Evolutionary conservation across 2,329 filamentous ascomycete species (phyloP), one percentile per base, ranked within the genome.

Genomic region (Colletotrichum aenigma): DNA sequence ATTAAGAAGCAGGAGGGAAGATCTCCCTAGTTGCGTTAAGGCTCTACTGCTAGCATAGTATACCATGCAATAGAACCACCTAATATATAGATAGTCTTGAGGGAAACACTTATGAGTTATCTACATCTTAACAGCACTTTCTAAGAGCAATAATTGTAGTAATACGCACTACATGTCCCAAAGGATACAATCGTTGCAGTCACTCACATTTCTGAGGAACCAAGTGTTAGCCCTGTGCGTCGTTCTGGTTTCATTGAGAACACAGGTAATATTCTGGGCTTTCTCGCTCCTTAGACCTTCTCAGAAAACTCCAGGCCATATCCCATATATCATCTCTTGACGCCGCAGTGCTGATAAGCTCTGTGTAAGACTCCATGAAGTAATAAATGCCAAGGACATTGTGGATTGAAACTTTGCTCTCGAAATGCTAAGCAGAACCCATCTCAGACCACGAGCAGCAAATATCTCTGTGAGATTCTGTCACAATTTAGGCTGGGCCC

Each of bases 401-500:
- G 8, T 10, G 36, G 4, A 6, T n/a, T 4, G 36, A 6, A 43
- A 43, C 2, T n/a, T n/a, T n/a, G n/a, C n/a, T n/a, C n/a, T n/a
- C n/a, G n/a, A n/a, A n/a, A n/a, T n/a, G n/a, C n/a, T 0, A 7
- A 28, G 55, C 24, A 58, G 55, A 18, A 28, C 0, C 4, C 26
- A 58, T 58, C 0, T 24, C 10, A 28, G 55, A 28, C 18, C 55
- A 58, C 13, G 24, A 1, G 13, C 24, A 58, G 24, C 0, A 28
- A 58, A 28, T 58, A 1, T 10, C 12, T 58, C 4, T 7, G 55
- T 0, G 0, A 4, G 13, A 58, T 6, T 0, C 6, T 58, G 15
- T 3, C n/a, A n/a, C n/a, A n/a, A n/a, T n/a, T n/a, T n/a, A n/a
- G n/a, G n/a, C n/a, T n/a, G n/a, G n/a, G n/a, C n/a, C n/a, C n/a